Evolutionary conservation across 1,139 yeast species (phyloP), one percentile per base, ranked within the genome.

Genomic region (Scheffersomyces illinoinensis): DNA sequence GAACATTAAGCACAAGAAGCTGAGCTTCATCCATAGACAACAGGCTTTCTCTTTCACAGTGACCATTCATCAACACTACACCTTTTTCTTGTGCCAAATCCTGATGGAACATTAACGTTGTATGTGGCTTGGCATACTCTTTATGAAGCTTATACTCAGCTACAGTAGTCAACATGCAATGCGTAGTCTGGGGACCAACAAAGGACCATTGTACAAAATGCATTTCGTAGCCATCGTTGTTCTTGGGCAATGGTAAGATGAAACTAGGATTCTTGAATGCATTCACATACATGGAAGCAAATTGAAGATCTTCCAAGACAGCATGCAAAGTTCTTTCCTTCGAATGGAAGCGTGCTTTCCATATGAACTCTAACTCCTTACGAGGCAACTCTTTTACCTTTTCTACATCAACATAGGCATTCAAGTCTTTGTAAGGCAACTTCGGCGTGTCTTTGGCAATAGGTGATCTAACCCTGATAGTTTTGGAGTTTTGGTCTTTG

Each of bases 121-220:
- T 93, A 72, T 96, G 99, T 1, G 99, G 99, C 68, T 91, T 88
- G 14, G 99, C 97, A 74, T 82, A 96, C 69, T 93, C 98, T 62
- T 86, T 87, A 70, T 95, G 98, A 50, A 93, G 83, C 73, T 95
- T 93, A 75, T 87, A 96, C 74, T 96, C 99, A 1, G 96, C 96
- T 62, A 96, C 82, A 0, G 98, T 88, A 1, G 99, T 96, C 67
- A 96, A 79, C 85, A 96, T 84, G 72, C 97, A 91, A 75, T 96
- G 97, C 3, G 92, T 81, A 5, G 98, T 93, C 52, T 86, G 70
- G 7, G 92, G 89, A 0, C 96, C 97, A 1, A 90, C 95, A 73
- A 93, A 91, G 20, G 88, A 82, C 99, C 99, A 96, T 75, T 96
- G 99, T 20, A 93, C 86, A 71, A 90, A 93, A 71, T 95, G 98